phyloP scores from a whole-genome alignment of 2,329 filamentous ascomycete genomes.

The Fonsecaea pugnacius region DNA sequence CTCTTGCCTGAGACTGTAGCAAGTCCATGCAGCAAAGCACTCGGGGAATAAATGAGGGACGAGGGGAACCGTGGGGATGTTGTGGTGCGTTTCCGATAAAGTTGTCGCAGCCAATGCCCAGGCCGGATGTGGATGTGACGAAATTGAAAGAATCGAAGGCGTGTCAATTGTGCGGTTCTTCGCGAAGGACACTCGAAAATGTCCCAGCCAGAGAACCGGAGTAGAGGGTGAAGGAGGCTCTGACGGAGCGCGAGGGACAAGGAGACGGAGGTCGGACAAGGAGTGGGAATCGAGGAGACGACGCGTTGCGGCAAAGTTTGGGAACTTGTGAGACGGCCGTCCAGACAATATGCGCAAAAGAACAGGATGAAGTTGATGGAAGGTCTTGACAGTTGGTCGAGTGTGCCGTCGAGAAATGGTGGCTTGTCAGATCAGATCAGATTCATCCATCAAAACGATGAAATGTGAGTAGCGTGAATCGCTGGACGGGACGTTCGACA shows the following conservation, averaged over 20 bases:
- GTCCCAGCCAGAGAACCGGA: constrained; percentile 15
- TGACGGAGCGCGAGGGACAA: constrained; percentile 7
- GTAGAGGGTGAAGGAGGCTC: constrained; percentile 15
- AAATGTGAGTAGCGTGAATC: constrained; percentile 20
- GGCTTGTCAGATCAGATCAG: constrained; percentile 26
- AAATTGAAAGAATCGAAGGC: not conserved
- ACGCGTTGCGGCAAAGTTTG: constrained; percentile 22
- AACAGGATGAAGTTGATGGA: constrained; percentile 22
- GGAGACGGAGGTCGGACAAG: constrained; percentile 13
- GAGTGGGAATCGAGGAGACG: constrained; percentile 18
- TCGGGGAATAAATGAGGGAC: constrained; percentile 6
- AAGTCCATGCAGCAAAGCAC: constrained; percentile 20
- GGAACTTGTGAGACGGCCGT: constrained; percentile 19
- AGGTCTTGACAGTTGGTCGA: constrained; percentile 4
- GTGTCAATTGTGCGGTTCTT: not conserved
- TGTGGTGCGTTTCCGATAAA: constrained; percentile 1
- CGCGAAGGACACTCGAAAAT: not conserved
- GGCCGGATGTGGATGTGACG: constrained; percentile 1
- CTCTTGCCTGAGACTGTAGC: constrained; percentile 15
- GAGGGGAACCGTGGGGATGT: not conserved
- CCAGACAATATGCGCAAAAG: constrained; percentile 19
- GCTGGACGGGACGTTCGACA: constrained; percentile 16
- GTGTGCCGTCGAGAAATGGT: constrained; percentile 18
- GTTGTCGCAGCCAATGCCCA: constrained; percentile 1
- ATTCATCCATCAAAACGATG: constrained; percentile 14